These are phyloP conservation scores for Rosa persica DNA, from an alignment of 306 rosid species.

Conservation along the genomic window DNA sequence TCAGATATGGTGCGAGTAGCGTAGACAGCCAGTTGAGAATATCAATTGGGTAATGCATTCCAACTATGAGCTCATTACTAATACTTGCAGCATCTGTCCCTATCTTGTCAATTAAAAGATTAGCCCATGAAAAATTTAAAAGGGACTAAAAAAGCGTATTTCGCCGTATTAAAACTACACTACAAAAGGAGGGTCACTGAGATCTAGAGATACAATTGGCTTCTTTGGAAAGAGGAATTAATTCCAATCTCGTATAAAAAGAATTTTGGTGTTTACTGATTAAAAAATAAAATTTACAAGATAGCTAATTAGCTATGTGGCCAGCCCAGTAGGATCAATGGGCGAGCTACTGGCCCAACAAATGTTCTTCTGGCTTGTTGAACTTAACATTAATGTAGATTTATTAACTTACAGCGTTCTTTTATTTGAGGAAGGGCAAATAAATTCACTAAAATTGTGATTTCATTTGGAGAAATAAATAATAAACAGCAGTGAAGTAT, in stretches of 20 bases:
- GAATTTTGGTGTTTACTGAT: too few relatives aligned
- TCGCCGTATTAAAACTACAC: too few relatives aligned
- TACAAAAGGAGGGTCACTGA: too few relatives aligned
- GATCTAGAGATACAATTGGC: too few relatives aligned
- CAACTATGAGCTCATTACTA: not conserved
- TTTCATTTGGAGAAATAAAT: constrained; percentile 6
- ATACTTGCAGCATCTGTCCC: too few relatives aligned
- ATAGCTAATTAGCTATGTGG: not conserved
- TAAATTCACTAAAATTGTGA: not conserved
- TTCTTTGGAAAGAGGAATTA: not conserved
- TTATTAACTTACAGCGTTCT: not conserved
- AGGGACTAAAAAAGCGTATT: too few relatives aligned
- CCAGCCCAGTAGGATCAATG: not conserved
- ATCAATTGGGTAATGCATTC: not conserved
- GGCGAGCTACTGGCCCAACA: not conserved
- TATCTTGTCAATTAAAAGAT: too few relatives aligned
- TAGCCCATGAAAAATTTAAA: too few relatives aligned
- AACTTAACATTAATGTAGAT: not conserved
- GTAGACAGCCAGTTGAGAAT: not conserved
- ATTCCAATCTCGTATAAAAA: not conserved
- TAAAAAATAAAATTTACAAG: not conserved
- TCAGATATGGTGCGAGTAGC: not conserved
- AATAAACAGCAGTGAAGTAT: not conserved
- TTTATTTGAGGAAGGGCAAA: not conserved
- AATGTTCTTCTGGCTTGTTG: not conserved